phyloP scores from a whole-genome alignment of 352 stramenopile genomes.

The Stramenopiles sp. region DNA sequence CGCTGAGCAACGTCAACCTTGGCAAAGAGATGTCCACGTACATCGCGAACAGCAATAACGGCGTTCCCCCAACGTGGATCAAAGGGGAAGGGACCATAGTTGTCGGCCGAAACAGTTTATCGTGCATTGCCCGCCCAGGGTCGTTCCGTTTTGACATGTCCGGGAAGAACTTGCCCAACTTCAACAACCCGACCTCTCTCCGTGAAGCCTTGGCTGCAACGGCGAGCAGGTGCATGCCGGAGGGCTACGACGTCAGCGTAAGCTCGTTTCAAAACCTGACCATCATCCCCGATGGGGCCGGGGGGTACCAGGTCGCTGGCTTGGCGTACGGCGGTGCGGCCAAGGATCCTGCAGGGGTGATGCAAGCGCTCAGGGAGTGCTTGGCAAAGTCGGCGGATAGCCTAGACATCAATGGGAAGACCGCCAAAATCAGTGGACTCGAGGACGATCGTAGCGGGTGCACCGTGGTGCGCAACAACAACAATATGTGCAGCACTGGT shows the following conservation, averaged over 20 bases:
- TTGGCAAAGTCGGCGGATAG: not conserved
- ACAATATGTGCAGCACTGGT: not conserved
- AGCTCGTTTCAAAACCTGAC: slow-evolving; percentile 9
- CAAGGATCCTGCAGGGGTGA: slow-evolving; percentile 2
- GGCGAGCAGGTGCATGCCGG: not conserved
- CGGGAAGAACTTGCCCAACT: not conserved
- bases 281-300: not conserved
- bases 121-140: not conserved
- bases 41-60: not conserved
- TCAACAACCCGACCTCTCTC: not conserved
- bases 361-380: not conserved
- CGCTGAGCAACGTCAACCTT: not conserved
- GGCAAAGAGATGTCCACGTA: slow-evolving; percentile 9
- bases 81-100: not conserved
- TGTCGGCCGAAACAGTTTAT: not conserved
- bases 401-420: slow-evolving; percentile 2
- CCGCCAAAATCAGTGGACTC: not conserved
- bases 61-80: not conserved
- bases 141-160: not conserved
- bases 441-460: not conserved
- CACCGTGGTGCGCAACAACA: not conserved
- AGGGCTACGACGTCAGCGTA: not conserved
- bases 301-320: not conserved
- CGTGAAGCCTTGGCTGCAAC: not conserved
- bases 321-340: slow-evolving; percentile 2